Conservation (phyloP, 2,329 filamentous ascomycete genomes). For the Curvularia sp. region DNA sequence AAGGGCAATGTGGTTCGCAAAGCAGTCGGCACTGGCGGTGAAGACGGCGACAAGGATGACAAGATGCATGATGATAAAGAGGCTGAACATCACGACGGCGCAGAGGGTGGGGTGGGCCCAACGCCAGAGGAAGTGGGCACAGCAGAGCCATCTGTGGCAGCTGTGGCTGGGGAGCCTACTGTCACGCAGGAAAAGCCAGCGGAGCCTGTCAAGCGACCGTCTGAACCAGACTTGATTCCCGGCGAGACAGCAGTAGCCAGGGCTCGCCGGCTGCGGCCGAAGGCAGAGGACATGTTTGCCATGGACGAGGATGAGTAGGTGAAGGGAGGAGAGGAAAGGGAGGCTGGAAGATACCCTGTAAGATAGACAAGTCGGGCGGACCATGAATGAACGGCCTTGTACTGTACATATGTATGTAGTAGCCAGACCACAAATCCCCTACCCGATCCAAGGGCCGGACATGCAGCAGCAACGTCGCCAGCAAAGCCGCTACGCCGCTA, state of each 20-base stretch:
- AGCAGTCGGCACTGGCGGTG: slow-evolving; percentile 13
- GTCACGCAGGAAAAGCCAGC: not conserved
- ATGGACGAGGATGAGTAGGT: slow-evolving; percentile 32
- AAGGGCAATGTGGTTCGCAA: slow-evolving; percentile 27
- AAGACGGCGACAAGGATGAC: slow-evolving; percentile 23
- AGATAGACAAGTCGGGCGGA: not conserved
- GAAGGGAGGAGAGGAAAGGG: not conserved
- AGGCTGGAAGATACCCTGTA: slow-evolving; percentile 14
- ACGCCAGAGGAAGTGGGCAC: not conserved
- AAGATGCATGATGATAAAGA: slow-evolving; percentile 32
- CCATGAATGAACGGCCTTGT: too few relatives aligned
- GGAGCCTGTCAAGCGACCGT: slow-evolving; percentile 3
- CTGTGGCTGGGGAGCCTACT: not conserved
- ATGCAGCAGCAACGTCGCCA: slow-evolving; percentile 5
- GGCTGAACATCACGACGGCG: slow-evolving; percentile 13
- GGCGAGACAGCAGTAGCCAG: slow-evolving; percentile 48
- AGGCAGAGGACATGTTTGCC: slow-evolving; percentile 52
- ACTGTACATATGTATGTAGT: too few relatives aligned
- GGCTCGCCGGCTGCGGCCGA: slow-evolving; percentile 44
- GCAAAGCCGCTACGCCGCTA: slow-evolving; percentile 12
- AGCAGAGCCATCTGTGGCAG: not conserved
- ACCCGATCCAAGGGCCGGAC: not conserved
- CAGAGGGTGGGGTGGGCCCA: slow-evolving; percentile 5
- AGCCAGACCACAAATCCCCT: not conserved
- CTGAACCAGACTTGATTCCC: slow-evolving; percentile 23